Conservation (phyloP, 202 grass and related monocot species). For the Cymbopogon flexuosus region DNA sequence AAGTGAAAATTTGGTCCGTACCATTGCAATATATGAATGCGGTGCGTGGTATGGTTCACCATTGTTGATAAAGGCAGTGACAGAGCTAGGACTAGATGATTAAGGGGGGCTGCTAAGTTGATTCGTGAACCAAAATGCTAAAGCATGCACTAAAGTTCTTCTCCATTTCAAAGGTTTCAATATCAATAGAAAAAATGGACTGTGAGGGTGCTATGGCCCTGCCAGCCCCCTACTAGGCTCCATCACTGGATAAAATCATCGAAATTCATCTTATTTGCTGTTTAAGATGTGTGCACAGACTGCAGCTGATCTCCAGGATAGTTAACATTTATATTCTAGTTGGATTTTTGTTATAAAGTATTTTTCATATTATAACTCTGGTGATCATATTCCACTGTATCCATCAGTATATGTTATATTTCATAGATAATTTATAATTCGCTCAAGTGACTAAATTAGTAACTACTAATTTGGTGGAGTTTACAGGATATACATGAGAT, state of each 20-base stretch:
- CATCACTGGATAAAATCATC: background rate
- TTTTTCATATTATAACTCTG: background rate
- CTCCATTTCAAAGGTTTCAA: background rate
- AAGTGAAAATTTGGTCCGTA: background rate
- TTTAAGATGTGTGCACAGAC: slow-evolving; percentile 10
- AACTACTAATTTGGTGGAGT: background rate
- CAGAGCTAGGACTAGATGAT: background rate
- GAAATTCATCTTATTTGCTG: background rate
- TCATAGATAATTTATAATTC: background rate
- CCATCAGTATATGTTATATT: background rate
- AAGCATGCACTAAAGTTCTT: background rate
- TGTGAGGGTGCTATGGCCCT: background rate
- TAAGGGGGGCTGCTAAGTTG: background rate
- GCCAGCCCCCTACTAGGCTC: background rate
- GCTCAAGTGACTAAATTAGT: background rate
- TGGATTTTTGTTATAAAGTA: background rate
- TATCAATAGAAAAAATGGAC: background rate
- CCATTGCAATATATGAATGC: background rate
- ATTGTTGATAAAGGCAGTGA: background rate
- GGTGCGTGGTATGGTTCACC: background rate
- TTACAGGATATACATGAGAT: slow-evolving; percentile 6
- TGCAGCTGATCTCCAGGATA: background rate
- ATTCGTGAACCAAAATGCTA: background rate
- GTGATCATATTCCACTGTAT: background rate
- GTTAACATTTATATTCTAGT: background rate